Evolutionary conservation across 2,329 filamentous ascomycete species (phyloP), one percentile per base, ranked within the genome.

Genomic region (Exserohilum turcica): DNA sequence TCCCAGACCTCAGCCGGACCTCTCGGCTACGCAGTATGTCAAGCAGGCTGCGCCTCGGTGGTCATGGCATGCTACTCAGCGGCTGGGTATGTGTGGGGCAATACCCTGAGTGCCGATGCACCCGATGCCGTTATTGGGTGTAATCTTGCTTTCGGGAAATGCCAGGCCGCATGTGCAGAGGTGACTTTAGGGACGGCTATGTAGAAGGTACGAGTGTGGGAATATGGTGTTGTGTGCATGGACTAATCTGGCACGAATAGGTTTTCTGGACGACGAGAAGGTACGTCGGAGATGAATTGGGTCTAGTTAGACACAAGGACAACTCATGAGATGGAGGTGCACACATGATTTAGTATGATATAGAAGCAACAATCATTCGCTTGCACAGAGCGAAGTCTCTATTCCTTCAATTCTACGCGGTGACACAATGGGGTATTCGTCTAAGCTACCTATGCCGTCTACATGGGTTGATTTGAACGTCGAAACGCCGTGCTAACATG

Each of bases 21-120:
- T 0, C 24, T 61, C 2, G 71, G 63, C 7, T 82, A 82, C 54
- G 79, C 75, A 0, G 43, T 77, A 3, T 82, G 79, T 39, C 80
- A 83, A 62, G 74, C 75, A 0, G 79, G 80, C 4, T 82, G 80
- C 29, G 63, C 79, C 0, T 56, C 55, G 0, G 62, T 82, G 0
- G 79, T 79, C 0, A 76, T 74, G 60, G 77, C 79, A 0, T 82
- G 79, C 54, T 82, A 82, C 43, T 27, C 64, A 1, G 79, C 75
- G 5, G 79, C 74, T 0, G 79, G 80, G 0, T 69, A 64, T 38
- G 75, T 74, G 1, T 82, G 71, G 68, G 78, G 78, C 0, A 74
- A 74, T 0, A 77, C 72, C 0, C 3, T 70, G 0, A 76, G 70
- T 3, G 67, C 70, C 0, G 64, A 70, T 1, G 77, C 79, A 2